These are phyloP conservation scores for Exophiala xenobiotica DNA, from an alignment of 2,329 filamentous ascomycete genomes.

Conservation along the genomic window DNA sequence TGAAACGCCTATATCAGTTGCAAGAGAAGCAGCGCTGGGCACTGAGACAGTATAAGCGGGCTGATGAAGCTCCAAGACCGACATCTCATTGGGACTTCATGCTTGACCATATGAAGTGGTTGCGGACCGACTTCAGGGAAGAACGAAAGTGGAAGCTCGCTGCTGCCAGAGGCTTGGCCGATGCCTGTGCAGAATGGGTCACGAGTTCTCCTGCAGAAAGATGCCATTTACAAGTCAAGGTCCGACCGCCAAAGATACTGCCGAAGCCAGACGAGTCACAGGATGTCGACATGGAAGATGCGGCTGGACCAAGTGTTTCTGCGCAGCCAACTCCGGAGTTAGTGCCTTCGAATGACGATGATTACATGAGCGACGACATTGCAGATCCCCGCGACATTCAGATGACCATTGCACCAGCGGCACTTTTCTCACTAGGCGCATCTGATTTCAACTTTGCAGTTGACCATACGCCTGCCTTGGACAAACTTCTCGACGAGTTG, in stretches of 20 bases:
- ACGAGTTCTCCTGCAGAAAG: slow-evolving; percentile 63
- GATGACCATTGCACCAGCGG: slow-evolving; percentile 61
- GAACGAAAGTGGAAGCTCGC: slow-evolving; percentile 92
- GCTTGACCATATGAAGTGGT: slow-evolving; percentile 92
- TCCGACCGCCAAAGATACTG: slow-evolving; percentile 49
- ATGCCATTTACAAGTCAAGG: slow-evolving; percentile 66
- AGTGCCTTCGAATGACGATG: slow-evolving; percentile 62
- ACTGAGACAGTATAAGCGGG: slow-evolving; percentile 81
- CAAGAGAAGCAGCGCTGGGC: slow-evolving; percentile 94
- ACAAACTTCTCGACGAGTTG: slow-evolving; percentile 75
- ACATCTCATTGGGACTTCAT: slow-evolving; percentile 82
- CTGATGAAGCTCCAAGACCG: slow-evolving; percentile 73
- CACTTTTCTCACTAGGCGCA: slow-evolving; percentile 77
- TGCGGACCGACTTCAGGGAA: slow-evolving; percentile 92
- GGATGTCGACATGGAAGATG: slow-evolving; percentile 32
- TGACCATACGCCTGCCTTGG: slow-evolving; percentile 69
- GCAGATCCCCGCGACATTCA: slow-evolving; percentile 41
- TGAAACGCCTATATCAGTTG: slow-evolving; percentile 83
- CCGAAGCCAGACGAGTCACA: slow-evolving; percentile 31
- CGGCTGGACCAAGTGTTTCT: slow-evolving; percentile 25
- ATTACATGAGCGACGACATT: slow-evolving; percentile 51
- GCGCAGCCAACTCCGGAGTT: slow-evolving; percentile 65
- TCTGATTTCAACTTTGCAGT: slow-evolving; percentile 80
- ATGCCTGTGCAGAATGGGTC: slow-evolving; percentile 82
- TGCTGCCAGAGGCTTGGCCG: slow-evolving; percentile 74